Percentiles rank a stretch among this genome's conserved stretches.
Evolutionary conservation across 352 stramenopile species (phyloP).

Genomic region (Phytopythium oedochilum): DNA sequence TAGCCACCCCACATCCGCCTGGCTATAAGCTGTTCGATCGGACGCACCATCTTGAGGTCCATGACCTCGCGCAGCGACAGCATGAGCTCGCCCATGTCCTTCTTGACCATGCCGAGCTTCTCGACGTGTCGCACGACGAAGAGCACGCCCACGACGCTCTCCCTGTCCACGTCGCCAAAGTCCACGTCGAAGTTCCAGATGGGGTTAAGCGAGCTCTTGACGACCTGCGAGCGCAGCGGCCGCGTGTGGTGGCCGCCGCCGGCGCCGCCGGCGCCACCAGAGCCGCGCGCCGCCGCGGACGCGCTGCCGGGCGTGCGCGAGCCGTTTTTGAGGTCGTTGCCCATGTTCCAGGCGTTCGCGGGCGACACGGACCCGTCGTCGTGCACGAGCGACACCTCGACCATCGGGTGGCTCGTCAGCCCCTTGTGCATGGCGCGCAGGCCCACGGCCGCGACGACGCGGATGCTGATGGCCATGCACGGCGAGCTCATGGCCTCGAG

Average conservation of each 20-base stretch:
- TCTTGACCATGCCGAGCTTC: slow-evolving; percentile 71
- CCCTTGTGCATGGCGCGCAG: slow-evolving; percentile 66
- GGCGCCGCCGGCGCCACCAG: slow-evolving; percentile 11
- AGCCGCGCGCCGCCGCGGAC: slow-evolving; percentile 4
- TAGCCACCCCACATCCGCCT: no score
- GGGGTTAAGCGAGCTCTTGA: slow-evolving; percentile 73
- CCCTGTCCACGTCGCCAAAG: slow-evolving; percentile 70
- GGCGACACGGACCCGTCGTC: slow-evolving; percentile 34
- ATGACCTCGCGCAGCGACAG: slow-evolving; percentile 62
- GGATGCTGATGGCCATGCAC: slow-evolving; percentile 51
- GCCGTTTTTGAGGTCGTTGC: slow-evolving; percentile 35
- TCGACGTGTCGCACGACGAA: slow-evolving; percentile 67
- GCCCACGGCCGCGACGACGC: slow-evolving; percentile 46
- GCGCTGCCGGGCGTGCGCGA: slow-evolving; percentile 10
- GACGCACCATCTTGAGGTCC: slow-evolving; percentile 64
- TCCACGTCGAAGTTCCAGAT: slow-evolving; percentile 82
- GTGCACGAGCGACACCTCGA: slow-evolving; percentile 66
- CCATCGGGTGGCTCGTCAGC: slow-evolving; percentile 65
- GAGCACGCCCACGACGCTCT: slow-evolving; percentile 59
- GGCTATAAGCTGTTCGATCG: neutral
- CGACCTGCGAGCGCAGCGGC: slow-evolving; percentile 45
- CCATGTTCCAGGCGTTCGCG: slow-evolving; percentile 30
- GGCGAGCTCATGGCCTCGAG: slow-evolving; percentile 58
- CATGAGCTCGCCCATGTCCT: slow-evolving; percentile 64
- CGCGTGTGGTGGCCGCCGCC: slow-evolving; percentile 30